A percentile compares a stretch with the other conserved stretches of the same genome.
Evolutionary conservation across 2,329 filamentous ascomycete genomes (phyloP).

Genomic region (Clonostachys rosea): DNA sequence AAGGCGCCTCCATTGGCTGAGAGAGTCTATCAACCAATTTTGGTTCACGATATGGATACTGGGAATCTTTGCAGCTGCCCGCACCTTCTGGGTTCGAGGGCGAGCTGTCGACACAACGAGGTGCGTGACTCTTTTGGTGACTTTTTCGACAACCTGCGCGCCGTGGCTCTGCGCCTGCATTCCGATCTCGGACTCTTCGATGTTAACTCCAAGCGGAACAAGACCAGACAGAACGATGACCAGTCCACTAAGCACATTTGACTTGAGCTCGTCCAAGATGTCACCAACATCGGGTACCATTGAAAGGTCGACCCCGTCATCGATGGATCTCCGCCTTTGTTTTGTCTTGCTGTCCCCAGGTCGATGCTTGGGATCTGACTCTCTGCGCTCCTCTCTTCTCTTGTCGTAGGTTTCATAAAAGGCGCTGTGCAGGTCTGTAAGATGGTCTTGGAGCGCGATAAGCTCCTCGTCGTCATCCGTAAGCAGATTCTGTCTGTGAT

Average conservation of each 20-base stretch:
- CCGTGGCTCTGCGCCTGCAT: constrained; percentile 86
- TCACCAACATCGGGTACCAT: constrained; percentile 78
- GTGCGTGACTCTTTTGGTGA: constrained; percentile 65
- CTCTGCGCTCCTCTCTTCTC: constrained; percentile 29
- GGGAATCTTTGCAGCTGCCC: constrained; percentile 73
- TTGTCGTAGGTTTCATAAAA: constrained; percentile 84
- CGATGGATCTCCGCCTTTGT: constrained; percentile 21
- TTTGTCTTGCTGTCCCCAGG: constrained; percentile 22
- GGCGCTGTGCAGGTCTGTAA: constrained; percentile 68
- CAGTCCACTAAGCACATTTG: constrained; percentile 66
- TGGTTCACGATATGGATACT: constrained; percentile 89
- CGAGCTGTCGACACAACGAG: constrained; percentile 67
- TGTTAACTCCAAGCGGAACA: constrained; percentile 75
- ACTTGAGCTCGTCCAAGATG: constrained; percentile 81
- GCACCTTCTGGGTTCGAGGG: constrained; percentile 85
- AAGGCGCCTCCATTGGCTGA: constrained; percentile 77
- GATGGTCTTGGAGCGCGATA: constrained; percentile 67
- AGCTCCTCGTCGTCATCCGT: constrained; percentile 87
- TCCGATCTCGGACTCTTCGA: constrained; percentile 79
- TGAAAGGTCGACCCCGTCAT: constrained; percentile 36
- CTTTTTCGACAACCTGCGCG: constrained; percentile 53
- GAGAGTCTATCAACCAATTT: constrained; percentile 81
- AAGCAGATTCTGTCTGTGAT: constrained; percentile 68
- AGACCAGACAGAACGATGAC: constrained; percentile 88
- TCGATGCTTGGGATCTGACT: constrained; percentile 22